Conservation (phyloP, 768 basidiomycete species). For the Tylopilus intermedius region DNA sequence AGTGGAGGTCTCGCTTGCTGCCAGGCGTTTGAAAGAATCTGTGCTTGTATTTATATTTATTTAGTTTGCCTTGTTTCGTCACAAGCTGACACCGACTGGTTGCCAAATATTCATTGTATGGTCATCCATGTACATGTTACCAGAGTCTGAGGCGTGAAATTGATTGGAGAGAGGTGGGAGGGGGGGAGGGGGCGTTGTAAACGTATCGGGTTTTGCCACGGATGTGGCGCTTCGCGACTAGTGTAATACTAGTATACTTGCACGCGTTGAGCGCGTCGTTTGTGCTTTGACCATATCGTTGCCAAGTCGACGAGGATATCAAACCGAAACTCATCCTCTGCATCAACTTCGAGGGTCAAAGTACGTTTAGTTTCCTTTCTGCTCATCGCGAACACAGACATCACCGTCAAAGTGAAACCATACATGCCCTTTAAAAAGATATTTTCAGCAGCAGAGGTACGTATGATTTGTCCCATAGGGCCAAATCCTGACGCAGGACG, state of each 20-base stretch:
- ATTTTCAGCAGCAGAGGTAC: slow-evolving; percentile 62
- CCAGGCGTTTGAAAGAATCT: no score
- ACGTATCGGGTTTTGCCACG: no score
- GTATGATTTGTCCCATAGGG: slow-evolving; percentile 12
- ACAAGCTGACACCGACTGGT: no score
- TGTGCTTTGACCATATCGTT: slow-evolving; percentile 16
- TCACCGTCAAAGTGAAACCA: slow-evolving; percentile 66
- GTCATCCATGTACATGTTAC: no score
- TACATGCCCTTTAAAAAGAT: slow-evolving; percentile 32
- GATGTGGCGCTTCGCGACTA: slow-evolving; percentile 3
- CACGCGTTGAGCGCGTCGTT: slow-evolving; percentile 11
- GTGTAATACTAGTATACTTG: slow-evolving; percentile 11
- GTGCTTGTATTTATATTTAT: no score
- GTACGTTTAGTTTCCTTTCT: slow-evolving; percentile 31
- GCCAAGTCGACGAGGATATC: slow-evolving; percentile 43
- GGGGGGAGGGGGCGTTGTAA: no score
- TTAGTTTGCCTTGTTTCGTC: no score
- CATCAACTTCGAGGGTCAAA: slow-evolving; percentile 49
- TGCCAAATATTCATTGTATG: no score
- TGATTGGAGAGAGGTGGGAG: no score
- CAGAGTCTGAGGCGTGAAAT: no score
- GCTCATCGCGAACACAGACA: slow-evolving; percentile 35
- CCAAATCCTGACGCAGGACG: no score
- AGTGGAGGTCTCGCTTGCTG: no score
- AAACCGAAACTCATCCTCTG: slow-evolving; percentile 69